Base-by-base conservation (phyloP, 768 basidiomycete species). In the Mycena amicta region DNA sequence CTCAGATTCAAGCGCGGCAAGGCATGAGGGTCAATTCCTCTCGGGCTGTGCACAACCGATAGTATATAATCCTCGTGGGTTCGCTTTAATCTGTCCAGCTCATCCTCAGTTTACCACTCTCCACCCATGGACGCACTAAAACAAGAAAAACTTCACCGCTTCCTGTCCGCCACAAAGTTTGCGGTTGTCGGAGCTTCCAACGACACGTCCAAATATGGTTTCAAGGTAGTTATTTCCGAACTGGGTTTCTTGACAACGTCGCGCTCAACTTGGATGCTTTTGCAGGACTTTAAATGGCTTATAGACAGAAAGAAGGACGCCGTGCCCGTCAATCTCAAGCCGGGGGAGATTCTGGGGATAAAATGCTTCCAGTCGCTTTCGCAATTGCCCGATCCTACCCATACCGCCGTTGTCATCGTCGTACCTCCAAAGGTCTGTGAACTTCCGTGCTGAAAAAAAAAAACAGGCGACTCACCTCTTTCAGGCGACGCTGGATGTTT, bases 131-230 rank as follows among this genome's bases (percentile, higher is more conserved):
- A 18, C 33, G 33, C 18, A 8, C 33, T 37, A 8, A 18, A 37
- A 18, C 33, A 37, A 37, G 18, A 37, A 18, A 8, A 37, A 37
- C 33, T 8, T 8, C 33, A 37, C 43, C 33, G 33, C 12, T 85
- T 85, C 67, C 66, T 84, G 45, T 74, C 77, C 3, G 73, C 79
- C 16, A 68, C 78, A 1, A 66, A 74, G 51, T 86, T 73, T 50
- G 85, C 84, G 15, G 84, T 86, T 8, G 80, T 83, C 2, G 85
- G 85, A 16, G 84, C 83, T 1, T 84, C 81, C 39, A 83, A 76
- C 23, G 79, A 83, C 66, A 71, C 74, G 56, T 66, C 73, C 40
- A 87, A 85, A 70, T 57, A 52, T 53, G 63, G 63, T 31, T 40
- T 26, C 18, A 57, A 61, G 51, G 62, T 20, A n/a, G n/a, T n/a